Evolutionary conservation across 2,329 filamentous ascomycete species (phyloP).

Genomic region (Penicillium brevicompactum): DNA sequence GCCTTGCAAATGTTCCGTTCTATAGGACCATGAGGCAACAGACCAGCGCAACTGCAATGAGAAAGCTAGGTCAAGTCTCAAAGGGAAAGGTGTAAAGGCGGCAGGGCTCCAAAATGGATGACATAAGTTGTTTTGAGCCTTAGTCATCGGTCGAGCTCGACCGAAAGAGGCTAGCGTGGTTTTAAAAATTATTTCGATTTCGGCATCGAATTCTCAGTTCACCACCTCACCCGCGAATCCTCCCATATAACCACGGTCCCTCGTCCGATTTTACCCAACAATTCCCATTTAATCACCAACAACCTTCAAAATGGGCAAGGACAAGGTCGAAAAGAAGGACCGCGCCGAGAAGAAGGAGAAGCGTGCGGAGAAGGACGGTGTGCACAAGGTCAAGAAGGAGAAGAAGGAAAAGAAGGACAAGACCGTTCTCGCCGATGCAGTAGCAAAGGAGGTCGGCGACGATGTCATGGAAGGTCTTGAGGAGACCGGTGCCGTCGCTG

Average conservation of each 20-base stretch:
- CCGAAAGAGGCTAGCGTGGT: constrained; percentile 15
- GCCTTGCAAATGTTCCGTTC: not conserved
- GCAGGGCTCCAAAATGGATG: not conserved
- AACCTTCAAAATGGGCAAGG: constrained; percentile 47
- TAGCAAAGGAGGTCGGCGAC: constrained; percentile 42
- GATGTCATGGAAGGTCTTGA: constrained; percentile 41
- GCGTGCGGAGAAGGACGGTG: constrained; percentile 49
- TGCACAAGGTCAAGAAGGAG: constrained; percentile 50
- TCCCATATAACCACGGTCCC: constrained; percentile 24
- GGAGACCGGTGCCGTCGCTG: constrained; percentile 25
- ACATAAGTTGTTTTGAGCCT: not conserved
- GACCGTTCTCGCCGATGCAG: constrained; percentile 40
- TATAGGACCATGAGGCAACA: constrained; percentile 2
- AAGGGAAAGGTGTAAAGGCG: constrained; percentile 6
- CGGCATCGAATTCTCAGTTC: constrained; percentile 12
- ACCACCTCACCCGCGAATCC: constrained; percentile 24
- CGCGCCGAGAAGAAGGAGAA: constrained; percentile 46
- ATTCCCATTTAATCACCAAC: constrained; percentile 12
- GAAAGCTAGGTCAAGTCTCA: constrained; percentile 17
- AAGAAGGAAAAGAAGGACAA: constrained; percentile 50
- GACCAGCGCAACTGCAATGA: not conserved
- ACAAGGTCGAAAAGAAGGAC: constrained; percentile 51
- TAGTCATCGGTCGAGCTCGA: not conserved
- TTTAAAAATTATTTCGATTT: constrained; percentile 18
- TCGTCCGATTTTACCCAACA: constrained; percentile 14